Base-by-base conservation (phyloP, 148 eudicot species). In the Nepenthes gracilis region DNA sequence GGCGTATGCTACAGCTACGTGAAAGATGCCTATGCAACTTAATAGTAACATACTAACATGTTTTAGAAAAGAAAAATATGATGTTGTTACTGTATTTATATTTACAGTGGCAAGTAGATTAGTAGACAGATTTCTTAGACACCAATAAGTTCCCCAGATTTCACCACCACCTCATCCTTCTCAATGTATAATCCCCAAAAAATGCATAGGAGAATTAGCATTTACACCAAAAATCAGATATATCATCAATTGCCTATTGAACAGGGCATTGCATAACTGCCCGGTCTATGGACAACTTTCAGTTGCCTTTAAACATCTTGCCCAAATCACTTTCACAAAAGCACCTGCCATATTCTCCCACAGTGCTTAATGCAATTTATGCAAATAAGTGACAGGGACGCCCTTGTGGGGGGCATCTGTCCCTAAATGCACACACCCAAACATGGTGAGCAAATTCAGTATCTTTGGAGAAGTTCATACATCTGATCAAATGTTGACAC, bases 401-500 rank as follows among this genome's bases (percentile, higher is more conserved):
- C 23, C 23, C 23, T 23, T 23, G 23, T 23, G 23, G 23, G 23
- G 23, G 23, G 23, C 23, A 23, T 23, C 23, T 23, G 23, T 23
- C 23, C 23, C 23, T 23, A 23, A 23, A 23, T 23, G 23, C 23
- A 23, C 23, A 23, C 23, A 23, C 23, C 23, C 0, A 23, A 23
- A 23, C 23, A 23, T 23, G 23, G 45, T 38, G 45, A 1, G 15
- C 5, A 62, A 62, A 35, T 14, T 14, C 35, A 55, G 23, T 73
- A 77, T 75, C 71, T 5, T 2, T 2, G 23, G 23, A 23, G 23
- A 58, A 61, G 13, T 62, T 15, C 73, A 66, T 74, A 83, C 84
- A 79, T 87, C 96, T 15, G 96, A 88, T 61, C 96, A 89, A 58
- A 92, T 88, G 77, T 87, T 95, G 77, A 74, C 73, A 67, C 90